A percentile compares a stretch with the other conserved stretches of the same genome.
Evolutionary conservation across 2,329 filamentous ascomycete species (phyloP).

Genomic region (Arthrobotrys sphaeroides): DNA sequence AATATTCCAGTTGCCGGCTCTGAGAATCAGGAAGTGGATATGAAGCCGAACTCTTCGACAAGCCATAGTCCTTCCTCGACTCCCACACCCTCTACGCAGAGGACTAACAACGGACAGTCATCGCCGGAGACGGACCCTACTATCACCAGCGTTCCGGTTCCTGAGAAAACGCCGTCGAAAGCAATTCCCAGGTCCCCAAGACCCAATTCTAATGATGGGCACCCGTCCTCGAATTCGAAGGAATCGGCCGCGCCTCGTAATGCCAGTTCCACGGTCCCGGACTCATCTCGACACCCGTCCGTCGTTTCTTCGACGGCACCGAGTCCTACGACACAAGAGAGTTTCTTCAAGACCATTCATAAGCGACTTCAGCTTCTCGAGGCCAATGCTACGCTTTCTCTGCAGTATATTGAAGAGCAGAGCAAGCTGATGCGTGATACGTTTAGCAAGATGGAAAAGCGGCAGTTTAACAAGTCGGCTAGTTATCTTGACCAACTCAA

Average conservation of each 20-base stretch:
- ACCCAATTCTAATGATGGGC: slow-evolving; percentile 56
- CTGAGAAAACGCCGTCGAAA: slow-evolving; percentile 20
- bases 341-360: slow-evolving; percentile 95
- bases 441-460: slow-evolving; percentile 84
- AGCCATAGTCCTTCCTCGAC: slow-evolving; percentile 14
- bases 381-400: slow-evolving; percentile 87
- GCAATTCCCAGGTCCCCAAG: slow-evolving; percentile 6
- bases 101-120: neutral
- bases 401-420: slow-evolving; percentile 97
- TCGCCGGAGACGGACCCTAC: slow-evolving; percentile 24
- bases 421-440: slow-evolving; percentile 88
- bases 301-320: slow-evolving; percentile 64
- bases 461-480: slow-evolving; percentile 83
- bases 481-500: slow-evolving; percentile 87
- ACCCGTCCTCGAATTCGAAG: slow-evolving; percentile 52
- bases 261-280: slow-evolving; percentile 54
- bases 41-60: slow-evolving; percentile 14
- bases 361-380: slow-evolving; percentile 92
- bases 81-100: slow-evolving; percentile 10
- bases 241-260: slow-evolving; percentile 46
- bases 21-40: slow-evolving; percentile 34
- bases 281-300: slow-evolving; percentile 60
- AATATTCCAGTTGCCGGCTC: slow-evolving; percentile 8
- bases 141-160: slow-evolving; percentile 23
- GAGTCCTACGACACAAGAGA: slow-evolving; percentile 89